Evolutionary conservation across 805 yeast species (phyloP).

Genomic region (Metschnikowia santaceciliae): DNA sequence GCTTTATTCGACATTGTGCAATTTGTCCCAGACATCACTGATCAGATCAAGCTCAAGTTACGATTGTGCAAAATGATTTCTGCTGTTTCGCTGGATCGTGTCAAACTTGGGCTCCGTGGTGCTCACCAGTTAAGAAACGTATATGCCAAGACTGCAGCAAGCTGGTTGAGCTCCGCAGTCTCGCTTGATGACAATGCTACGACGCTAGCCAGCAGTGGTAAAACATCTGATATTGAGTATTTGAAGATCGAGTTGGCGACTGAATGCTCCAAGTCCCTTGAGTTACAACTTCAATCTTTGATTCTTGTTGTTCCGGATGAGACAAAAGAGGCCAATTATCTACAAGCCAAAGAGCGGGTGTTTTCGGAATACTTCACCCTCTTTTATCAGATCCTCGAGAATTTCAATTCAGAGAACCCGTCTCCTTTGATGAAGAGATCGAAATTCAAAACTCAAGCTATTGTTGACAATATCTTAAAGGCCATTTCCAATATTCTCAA

Average conservation of each 20-base stretch:
- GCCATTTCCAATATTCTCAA: conserved; percentile 67
- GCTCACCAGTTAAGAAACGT: conserved; percentile 46
- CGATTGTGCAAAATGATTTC: conserved; percentile 39
- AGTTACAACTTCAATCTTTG: conserved; percentile 51
- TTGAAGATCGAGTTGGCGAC: conserved; percentile 56
- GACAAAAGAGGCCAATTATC: conserved; percentile 48
- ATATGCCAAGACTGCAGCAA: conserved; percentile 43
- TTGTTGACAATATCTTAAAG: conserved; percentile 60
- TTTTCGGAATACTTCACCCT: conserved; percentile 67
- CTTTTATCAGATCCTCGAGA: conserved; percentile 52
- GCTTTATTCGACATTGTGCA: conserved; percentile 26
- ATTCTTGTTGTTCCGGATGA: conserved; percentile 59
- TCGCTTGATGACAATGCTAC: conserved; percentile 25
- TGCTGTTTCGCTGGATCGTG: conserved; percentile 32
- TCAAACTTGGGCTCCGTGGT: conserved; percentile 35
- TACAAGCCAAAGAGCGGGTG: conserved; percentile 53
- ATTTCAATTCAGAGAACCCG: conserved; percentile 29
- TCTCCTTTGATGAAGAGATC: conserved; percentile 21
- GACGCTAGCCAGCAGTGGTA: not conserved
- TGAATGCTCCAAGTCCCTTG: conserved; percentile 58
- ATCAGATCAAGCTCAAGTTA: conserved; percentile 37
- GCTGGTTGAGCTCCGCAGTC: conserved; percentile 54
- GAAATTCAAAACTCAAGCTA: conserved; percentile 51
- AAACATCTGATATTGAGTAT: conserved; percentile 38
- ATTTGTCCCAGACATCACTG: conserved; percentile 24